phyloP scores from a whole-genome alignment of 1,284 basidiomycete species.

The Austropuccinia psidii region DNA sequence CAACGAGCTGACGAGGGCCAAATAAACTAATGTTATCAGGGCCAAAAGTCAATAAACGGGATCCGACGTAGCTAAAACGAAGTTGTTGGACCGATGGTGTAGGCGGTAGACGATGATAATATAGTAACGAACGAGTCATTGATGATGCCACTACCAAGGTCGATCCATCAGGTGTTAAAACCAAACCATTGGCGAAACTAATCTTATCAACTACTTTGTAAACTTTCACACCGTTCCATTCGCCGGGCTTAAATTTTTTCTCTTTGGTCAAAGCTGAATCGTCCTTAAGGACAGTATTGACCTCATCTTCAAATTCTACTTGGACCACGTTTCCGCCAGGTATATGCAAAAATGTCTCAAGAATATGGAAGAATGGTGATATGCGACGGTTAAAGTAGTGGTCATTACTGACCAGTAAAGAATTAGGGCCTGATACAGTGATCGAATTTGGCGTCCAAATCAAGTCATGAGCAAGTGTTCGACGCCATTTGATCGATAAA shows the following conservation, averaged over 20 bases:
- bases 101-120: background rate
- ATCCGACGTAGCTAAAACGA: background rate
- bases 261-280: no score
- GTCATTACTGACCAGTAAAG: slow-evolving; percentile 25
- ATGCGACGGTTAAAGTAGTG: slow-evolving; percentile 24
- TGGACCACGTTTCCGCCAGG: slow-evolving; percentile 1
- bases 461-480: slow-evolving; percentile 11
- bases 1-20: background rate
- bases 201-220: background rate
- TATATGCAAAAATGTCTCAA: slow-evolving; percentile 4
- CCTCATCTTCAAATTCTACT: slow-evolving; percentile 9
- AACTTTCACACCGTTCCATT: background rate
- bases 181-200: slow-evolving; percentile 22
- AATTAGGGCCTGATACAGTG: background rate
- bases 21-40: slow-evolving; percentile 25
- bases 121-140: background rate
- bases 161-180: background rate
- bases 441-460: slow-evolving; percentile 26
- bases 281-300: background rate
- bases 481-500: background rate
- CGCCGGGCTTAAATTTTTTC: no score
- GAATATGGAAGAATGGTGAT: background rate
- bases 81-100: background rate
- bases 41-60: background rate
- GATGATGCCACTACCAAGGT: slow-evolving; percentile 10